phyloP scores from a whole-genome alignment of 2,329 filamentous ascomycete genomes.

The Xylaria sp. region DNA sequence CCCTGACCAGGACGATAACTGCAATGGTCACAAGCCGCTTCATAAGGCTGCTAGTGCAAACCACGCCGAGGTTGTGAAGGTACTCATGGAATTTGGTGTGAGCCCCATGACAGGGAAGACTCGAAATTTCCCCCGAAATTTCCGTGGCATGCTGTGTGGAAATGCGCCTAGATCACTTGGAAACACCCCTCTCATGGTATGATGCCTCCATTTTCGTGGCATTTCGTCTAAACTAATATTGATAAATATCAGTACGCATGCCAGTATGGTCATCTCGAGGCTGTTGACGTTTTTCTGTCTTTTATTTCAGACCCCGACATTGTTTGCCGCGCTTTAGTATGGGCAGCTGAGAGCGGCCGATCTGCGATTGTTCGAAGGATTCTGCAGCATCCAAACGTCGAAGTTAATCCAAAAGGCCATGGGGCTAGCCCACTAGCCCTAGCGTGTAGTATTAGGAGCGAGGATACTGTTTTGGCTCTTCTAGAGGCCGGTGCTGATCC shows the following conservation, averaged over 20 bases:
- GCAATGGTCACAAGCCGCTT: conserved; percentile 16
- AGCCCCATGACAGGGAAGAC: conserved; percentile 18
- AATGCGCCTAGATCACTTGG: not conserved
- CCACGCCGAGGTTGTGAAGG: conserved; percentile 13
- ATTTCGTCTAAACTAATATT: not conserved
- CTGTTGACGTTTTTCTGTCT: conserved; percentile 21
- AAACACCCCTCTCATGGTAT: conserved; percentile 20
- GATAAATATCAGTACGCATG: conserved; percentile 15
- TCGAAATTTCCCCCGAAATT: no score
- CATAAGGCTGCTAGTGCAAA: conserved; percentile 14
- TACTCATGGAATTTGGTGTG: conserved; percentile 16
- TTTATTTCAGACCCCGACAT: conserved; percentile 10
- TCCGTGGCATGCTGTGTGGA: not conserved
- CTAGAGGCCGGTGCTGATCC: conserved; percentile 23
- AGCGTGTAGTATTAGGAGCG: conserved; percentile 4
- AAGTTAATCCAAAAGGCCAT: not conserved
- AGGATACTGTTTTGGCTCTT: conserved; percentile 18
- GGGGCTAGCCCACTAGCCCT: not conserved
- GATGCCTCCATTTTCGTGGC: not conserved
- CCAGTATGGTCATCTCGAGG: conserved; percentile 17
- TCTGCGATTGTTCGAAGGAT: conserved; percentile 16
- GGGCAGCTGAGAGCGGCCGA: not conserved
- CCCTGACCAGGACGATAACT: conserved; percentile 19
- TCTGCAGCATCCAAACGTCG: conserved; percentile 12
- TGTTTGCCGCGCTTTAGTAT: conserved; percentile 1